These are phyloP conservation scores for Saccharum spontaneum DNA, from an alignment of 176 grass and related monocot species.

Conservation along the genomic window DNA sequence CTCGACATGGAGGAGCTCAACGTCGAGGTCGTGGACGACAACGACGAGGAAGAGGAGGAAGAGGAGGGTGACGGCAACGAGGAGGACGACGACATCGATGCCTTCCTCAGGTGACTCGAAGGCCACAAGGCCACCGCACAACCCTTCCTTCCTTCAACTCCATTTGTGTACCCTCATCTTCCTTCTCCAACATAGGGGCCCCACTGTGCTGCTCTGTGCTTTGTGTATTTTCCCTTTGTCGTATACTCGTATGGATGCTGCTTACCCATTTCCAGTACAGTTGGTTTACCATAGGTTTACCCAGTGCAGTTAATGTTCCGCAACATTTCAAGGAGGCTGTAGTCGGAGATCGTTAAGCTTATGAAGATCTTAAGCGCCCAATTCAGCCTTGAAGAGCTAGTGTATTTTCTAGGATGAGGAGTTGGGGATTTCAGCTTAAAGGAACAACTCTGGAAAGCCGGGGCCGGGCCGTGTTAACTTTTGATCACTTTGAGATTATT, in stretches of 20 bases:
- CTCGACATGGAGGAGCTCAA: slow-evolving; percentile 89
- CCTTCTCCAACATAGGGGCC: neutral
- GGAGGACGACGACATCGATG: slow-evolving; percentile 1
- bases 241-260: neutral
- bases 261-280: neutral
- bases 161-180: neutral
- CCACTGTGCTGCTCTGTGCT: neutral
- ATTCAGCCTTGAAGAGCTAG: neutral
- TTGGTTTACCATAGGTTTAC: neutral
- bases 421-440: slow-evolving; percentile 18
- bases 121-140: neutral
- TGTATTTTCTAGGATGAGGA: neutral
- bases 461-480: neutral
- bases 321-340: neutral
- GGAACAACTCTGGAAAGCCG: neutral
- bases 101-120: slow-evolving; percentile 46
- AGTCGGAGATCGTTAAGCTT: neutral
- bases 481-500: neutral
- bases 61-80: neutral
- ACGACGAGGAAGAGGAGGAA: neutral
- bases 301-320: neutral
- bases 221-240: neutral
- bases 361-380: neutral
- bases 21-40: slow-evolving; percentile 55
- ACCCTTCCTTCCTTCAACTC: neutral